Conservation (phyloP, 257 asterid species). For the Gentiana macrophylla region DNA sequence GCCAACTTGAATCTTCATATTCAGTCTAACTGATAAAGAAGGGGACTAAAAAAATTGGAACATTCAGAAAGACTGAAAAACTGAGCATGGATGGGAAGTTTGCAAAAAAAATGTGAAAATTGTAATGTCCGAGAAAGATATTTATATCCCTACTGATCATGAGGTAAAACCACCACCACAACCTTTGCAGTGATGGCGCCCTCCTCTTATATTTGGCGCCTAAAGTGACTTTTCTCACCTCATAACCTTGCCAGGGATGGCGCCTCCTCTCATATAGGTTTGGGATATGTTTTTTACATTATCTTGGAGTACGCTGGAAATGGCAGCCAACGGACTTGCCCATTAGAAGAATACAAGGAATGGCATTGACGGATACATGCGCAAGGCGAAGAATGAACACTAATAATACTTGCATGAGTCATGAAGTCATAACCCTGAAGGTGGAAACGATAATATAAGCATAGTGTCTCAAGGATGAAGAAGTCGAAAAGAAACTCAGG, state of each 20-base stretch:
- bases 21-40: too few relatives aligned
- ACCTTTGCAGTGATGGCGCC: slow-evolving; percentile 14
- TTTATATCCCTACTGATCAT: slow-evolving; percentile 26
- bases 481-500: too few relatives aligned
- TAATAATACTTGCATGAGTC: slow-evolving; percentile 31
- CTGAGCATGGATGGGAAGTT: too few relatives aligned
- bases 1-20: too few relatives aligned
- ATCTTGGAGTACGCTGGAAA: slow-evolving; percentile 22
- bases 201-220: too few relatives aligned
- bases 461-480: not conserved
- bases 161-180: slow-evolving; percentile 22
- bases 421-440: slow-evolving; percentile 51
- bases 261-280: too few relatives aligned
- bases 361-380: slow-evolving; percentile 18
- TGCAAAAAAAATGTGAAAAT: slow-evolving; percentile 72
- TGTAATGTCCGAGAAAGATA: slow-evolving; percentile 87
- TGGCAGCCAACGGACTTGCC: slow-evolving; percentile 23
- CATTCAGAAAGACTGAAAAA: too few relatives aligned
- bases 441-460: not conserved
- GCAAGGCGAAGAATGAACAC: slow-evolving; percentile 23
- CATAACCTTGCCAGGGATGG: too few relatives aligned
- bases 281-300: slow-evolving; percentile 30
- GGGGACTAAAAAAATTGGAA: too few relatives aligned
- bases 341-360: slow-evolving; percentile 28
- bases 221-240: too few relatives aligned